Evolutionary conservation across 2,329 filamentous ascomycete species (phyloP), one percentile per base, ranked within the genome.

Genomic region (Arthroderma sp.): DNA sequence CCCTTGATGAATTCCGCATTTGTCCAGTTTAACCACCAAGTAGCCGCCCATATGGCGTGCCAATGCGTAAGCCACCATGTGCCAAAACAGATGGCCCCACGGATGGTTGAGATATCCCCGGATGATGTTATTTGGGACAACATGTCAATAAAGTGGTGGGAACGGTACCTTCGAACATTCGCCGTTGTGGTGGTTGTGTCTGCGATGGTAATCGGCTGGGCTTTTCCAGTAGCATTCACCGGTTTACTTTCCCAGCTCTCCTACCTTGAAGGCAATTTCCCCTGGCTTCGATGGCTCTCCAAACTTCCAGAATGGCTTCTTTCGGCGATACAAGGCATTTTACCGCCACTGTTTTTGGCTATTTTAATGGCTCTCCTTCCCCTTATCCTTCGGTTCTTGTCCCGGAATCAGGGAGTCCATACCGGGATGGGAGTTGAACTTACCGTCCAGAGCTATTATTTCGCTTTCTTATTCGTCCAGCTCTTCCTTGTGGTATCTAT

Each of bases 21-120:
- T 55, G 87, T 98, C 49, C 91, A 98, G 60, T 98, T 98, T 72
- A 94, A 98, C 58, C 83, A 95, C 58, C 91, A 98, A 60, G 85
- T 95, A 1, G 88, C 89, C 4, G 91, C 91, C 0, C 91, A 98
- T 57, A 96, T 98, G 91, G 91, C 89, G 47, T 95, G 87, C 60
- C 91, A 98, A 61, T 80, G 86, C 40, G 74, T 93, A 38, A 87
- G 83, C 34, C 87, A 96, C 60, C 91, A 98, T 56, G 64, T 94
- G 1, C 91, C 91, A 1, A 85, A 85, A 54, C 84, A 94, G 38
- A 98, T 98, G 91, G 76, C 86, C 1, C 91, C 91, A 0, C 78
- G 91, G 29, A 75, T 85, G 36, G 83, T 94, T n/a, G 91, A 98
- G 59, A 87, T 98, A 39, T 86, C 87, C 5, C 91, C 91, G 0